Evolutionary conservation across 2,329 filamentous ascomycete genomes (phyloP).

Genomic region (Fonsecaea nubica): DNA sequence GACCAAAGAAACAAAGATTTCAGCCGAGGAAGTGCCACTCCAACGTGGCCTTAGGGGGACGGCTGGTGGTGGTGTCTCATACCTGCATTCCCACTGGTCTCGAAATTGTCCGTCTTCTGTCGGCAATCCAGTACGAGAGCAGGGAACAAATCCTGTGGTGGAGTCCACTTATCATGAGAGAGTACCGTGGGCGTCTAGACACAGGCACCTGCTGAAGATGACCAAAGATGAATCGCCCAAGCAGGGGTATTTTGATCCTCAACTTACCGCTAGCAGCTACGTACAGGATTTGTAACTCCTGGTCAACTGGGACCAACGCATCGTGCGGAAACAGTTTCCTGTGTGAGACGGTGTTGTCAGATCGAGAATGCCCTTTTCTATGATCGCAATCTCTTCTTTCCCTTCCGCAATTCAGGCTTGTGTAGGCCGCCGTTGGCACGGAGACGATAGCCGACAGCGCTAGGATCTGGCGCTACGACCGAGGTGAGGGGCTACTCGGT

Average conservation of each 20-base stretch:
- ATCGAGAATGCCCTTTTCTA: not conserved
- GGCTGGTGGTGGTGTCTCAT: not conserved
- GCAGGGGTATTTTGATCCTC: not conserved
- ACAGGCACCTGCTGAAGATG: not conserved
- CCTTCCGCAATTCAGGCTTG: not conserved
- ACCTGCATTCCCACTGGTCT: not conserved
- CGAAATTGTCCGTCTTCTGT: not conserved
- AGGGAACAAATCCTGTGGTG: not conserved
- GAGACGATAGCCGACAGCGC: conserved; percentile 24
- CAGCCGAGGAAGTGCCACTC: not conserved
- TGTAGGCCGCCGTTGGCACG: conserved; percentile 6
- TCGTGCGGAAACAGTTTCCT: not conserved
- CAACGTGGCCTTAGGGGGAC: not conserved
- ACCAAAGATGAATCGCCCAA: not conserved
- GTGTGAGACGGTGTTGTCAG: not conserved
- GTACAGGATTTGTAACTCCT: not conserved
- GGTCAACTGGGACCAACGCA: not conserved
- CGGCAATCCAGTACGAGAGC: not conserved
- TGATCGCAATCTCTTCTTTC: not conserved
- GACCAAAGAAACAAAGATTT: not conserved
- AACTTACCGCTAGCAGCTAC: not conserved
- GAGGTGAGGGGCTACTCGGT: not conserved
- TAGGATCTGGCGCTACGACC: conserved; percentile 32
- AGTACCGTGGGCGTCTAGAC: not conserved
- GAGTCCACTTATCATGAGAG: not conserved